Conservation (phyloP, 805 yeast genomes). For the Sugiyamaella mastotermitis region DNA sequence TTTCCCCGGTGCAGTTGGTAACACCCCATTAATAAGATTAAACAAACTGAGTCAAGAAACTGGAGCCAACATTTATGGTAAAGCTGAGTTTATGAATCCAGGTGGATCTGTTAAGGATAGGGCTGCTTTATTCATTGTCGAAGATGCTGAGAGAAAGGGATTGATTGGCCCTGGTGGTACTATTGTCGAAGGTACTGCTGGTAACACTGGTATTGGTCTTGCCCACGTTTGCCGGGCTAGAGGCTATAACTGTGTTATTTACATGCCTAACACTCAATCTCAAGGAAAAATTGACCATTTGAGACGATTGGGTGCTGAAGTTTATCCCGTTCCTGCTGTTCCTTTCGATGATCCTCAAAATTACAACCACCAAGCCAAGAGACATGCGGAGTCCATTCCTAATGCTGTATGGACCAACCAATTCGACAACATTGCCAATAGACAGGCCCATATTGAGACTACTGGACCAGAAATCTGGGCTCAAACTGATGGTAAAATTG, state of each 20-base stretch:
- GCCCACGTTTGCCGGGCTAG: conserved; percentile 72
- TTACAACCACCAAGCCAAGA: conserved; percentile 79
- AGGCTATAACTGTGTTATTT: conserved; percentile 79
- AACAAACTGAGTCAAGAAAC: conserved; percentile 49
- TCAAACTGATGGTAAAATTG: conserved; percentile 70
- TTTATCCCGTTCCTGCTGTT: conserved; percentile 82
- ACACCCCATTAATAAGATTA: conserved; percentile 74
- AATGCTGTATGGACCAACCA: conserved; percentile 94
- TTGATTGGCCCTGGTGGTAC: conserved; percentile 70
- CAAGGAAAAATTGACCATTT: conserved; percentile 72
- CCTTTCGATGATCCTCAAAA: conserved; percentile 77
- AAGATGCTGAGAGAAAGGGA: conserved; percentile 66
- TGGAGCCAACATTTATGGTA: conserved; percentile 76
- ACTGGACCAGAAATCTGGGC: conserved; percentile 94
- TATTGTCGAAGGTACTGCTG: conserved; percentile 90
- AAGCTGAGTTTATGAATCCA: conserved; percentile 90
- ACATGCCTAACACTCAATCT: conserved; percentile 89
- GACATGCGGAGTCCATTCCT: conserved; percentile 69
- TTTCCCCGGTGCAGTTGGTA: conserved; percentile 82
- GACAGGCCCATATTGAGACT: conserved; percentile 81
- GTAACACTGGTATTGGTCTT: conserved; percentile 91
- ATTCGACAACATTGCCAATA: conserved; percentile 81
- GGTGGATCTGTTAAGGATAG: conserved; percentile 92
- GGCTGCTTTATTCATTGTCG: conserved; percentile 71
- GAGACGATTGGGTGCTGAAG: conserved; percentile 76